Conservation (phyloP, 2,329 filamentous ascomycete species). For the Alternaria arbusti region DNA sequence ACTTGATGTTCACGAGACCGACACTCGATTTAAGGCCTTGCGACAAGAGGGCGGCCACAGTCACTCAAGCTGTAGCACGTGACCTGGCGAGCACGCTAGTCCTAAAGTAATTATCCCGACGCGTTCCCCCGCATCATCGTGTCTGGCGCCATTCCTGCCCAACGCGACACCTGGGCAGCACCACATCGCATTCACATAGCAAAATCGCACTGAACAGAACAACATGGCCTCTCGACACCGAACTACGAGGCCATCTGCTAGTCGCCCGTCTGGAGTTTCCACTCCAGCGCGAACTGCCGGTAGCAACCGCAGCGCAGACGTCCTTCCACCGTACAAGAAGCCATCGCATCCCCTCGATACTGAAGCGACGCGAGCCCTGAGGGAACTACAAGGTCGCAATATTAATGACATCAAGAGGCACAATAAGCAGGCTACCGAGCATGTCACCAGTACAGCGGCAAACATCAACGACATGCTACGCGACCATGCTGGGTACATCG, state of each 20-base stretch:
- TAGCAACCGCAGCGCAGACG: constrained; percentile 14
- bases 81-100: constrained; percentile 9
- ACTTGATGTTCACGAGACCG: background rate
- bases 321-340: constrained; percentile 60
- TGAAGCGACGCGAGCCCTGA: constrained; percentile 55
- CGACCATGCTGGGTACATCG: constrained; percentile 47
- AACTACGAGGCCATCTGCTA: constrained; percentile 18
- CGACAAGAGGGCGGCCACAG: background rate
- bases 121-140: constrained; percentile 9
- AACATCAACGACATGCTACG: constrained; percentile 64
- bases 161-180: background rate
- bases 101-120: background rate
- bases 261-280: constrained; percentile 8
- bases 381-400: constrained; percentile 52
- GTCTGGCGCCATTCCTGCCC: background rate
- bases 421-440: constrained; percentile 53
- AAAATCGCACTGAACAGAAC: background rate
- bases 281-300: constrained; percentile 6
- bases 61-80: background rate
- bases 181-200: background rate
- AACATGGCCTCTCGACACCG: constrained; percentile 30
- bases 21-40: background rate
- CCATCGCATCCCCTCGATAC: constrained; percentile 60
- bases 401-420: constrained; percentile 57
- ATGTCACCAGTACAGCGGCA: constrained; percentile 58